phyloP scores from a whole-genome alignment of 1,284 basidiomycete genomes.

The Coriolopsis trogii region DNA sequence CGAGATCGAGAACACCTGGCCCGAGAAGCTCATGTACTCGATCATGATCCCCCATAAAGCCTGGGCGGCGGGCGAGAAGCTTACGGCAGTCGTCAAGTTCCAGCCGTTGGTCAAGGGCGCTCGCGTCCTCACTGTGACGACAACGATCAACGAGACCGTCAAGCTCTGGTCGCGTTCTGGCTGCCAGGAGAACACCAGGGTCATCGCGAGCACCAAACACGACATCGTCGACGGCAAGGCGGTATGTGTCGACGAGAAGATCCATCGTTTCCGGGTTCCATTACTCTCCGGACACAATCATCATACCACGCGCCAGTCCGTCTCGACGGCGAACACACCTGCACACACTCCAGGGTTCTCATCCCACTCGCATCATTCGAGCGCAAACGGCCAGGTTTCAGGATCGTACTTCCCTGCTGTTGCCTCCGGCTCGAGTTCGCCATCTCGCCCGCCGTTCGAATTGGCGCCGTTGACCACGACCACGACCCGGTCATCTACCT shows the following conservation, averaged over 20 bases:
- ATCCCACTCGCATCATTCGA: conserved; percentile 9
- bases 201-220: conserved; percentile 69
- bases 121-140: conserved; percentile 66
- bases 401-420: conserved; percentile 23
- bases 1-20: conserved; percentile 96
- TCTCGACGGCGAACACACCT: conserved; percentile 17
- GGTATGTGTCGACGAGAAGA: conserved; percentile 45
- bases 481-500: conserved; percentile 31
- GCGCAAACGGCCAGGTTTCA: not conserved
- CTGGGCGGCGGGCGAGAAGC: conserved; percentile 85
- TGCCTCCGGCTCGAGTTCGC: conserved; percentile 22
- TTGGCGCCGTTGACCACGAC: conserved; percentile 33
- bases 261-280: conserved; percentile 36
- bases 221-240: conserved; percentile 70
- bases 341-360: conserved; percentile 12
- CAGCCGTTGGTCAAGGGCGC: conserved; percentile 87
- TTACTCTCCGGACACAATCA: conserved; percentile 31
- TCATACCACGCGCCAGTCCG: conserved; percentile 18
- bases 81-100: conserved; percentile 86
- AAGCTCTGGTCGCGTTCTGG: conserved; percentile 62
- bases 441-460: conserved; percentile 25
- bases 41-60: conserved; percentile 88
- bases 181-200: conserved; percentile 63
- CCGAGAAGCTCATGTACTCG: conserved; percentile 91
- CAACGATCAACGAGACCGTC: conserved; percentile 76